Conservation (phyloP, 2,329 filamentous ascomycete species). For the Xylariaceae sp. region DNA sequence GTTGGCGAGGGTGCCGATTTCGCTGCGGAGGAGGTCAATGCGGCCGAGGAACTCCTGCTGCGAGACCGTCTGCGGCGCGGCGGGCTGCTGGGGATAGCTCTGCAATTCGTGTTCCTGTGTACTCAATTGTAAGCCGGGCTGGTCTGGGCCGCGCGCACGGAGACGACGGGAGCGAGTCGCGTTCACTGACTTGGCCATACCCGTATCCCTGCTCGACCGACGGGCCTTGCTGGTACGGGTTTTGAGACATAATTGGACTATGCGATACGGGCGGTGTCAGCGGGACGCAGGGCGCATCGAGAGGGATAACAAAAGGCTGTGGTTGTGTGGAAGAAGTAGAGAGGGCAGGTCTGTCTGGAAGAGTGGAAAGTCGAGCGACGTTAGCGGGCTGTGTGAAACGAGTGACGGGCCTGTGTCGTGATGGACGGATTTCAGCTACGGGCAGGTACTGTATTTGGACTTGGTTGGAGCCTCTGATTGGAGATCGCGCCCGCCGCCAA, state of each 20-base stretch:
- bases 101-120: slow-evolving; percentile 49
- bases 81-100: slow-evolving; percentile 39
- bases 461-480: no score
- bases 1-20: slow-evolving; percentile 62
- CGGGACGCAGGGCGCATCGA: background rate
- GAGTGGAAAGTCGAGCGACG: background rate
- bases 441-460: no score
- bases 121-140: slow-evolving; percentile 9
- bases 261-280: background rate
- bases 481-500: background rate
- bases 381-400: background rate
- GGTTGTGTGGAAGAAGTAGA: background rate
- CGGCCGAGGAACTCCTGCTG: slow-evolving; percentile 66
- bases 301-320: background rate
- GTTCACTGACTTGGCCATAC: slow-evolving; percentile 41
- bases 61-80: slow-evolving; percentile 43
- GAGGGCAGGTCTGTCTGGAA: background rate
- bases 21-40: slow-evolving; percentile 61
- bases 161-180: background rate
- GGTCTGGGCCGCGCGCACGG: background rate
- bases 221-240: slow-evolving; percentile 58
- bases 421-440: background rate
- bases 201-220: slow-evolving; percentile 45
- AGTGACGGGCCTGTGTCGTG: background rate
- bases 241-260: slow-evolving; percentile 53